Evolutionary conservation across 2,329 filamentous ascomycete species (phyloP).

Genomic region (Xylaria digitata): DNA sequence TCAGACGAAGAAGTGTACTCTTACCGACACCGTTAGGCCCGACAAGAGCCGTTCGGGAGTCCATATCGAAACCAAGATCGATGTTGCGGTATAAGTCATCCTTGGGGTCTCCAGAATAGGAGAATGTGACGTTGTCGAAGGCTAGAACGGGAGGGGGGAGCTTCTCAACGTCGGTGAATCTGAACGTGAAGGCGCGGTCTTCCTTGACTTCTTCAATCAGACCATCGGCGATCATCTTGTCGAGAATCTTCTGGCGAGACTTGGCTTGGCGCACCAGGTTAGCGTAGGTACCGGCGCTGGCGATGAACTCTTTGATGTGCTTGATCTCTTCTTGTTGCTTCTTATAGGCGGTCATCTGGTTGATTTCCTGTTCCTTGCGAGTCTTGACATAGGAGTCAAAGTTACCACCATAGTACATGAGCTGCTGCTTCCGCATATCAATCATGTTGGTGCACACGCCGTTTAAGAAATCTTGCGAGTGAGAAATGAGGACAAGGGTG

Average conservation of each 20-base stretch:
- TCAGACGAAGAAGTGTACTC: constrained; percentile 93
- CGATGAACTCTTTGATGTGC: constrained; percentile 99
- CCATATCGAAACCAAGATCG: constrained; percentile 99
- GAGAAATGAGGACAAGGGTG: constrained; percentile 94
- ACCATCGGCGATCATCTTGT: constrained; percentile 99
- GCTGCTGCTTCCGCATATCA: constrained; percentile 90
- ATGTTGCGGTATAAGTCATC: constrained; percentile 97
- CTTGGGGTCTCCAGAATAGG: constrained; percentile 88
- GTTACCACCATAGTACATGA: constrained; percentile 99
- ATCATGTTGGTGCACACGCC: constrained; percentile 99
- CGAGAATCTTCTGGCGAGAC: constrained; percentile 98
- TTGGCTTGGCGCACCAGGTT: constrained; percentile 99
- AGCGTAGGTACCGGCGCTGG: constrained; percentile 98
- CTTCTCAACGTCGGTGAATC: constrained; percentile 98
- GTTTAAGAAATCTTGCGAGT: constrained; percentile 99
- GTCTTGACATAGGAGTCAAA: constrained; percentile 99
- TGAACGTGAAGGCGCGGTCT: constrained; percentile 95
- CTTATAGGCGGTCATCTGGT: constrained; percentile 98
- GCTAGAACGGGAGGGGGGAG: constrained; percentile 96
- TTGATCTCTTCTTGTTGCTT: constrained; percentile 99
- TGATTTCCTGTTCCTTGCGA: constrained; percentile 90
- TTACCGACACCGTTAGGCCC: constrained; percentile 99
- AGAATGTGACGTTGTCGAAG: constrained; percentile 97
- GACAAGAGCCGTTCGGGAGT: constrained; percentile 95
- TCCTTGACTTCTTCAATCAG: constrained; percentile 91